A percentile compares a stretch with the other conserved stretches of the same genome.
Conservation (phyloP, 495 filamentous ascomycete species). For the Penicillium lividum region DNA sequence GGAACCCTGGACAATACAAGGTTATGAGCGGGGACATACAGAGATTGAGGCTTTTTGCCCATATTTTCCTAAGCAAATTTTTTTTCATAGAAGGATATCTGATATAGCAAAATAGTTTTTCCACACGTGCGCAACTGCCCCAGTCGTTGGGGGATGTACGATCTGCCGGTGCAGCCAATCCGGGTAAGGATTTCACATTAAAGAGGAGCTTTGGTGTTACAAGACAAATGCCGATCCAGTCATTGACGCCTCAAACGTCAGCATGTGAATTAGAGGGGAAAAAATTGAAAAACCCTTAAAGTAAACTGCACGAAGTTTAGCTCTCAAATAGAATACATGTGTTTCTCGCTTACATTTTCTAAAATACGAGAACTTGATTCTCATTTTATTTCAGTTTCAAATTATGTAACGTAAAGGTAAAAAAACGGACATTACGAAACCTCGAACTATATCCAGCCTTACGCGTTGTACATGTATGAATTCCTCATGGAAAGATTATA, state of each 20-base stretch:
- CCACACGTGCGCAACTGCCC: conserved; percentile 29
- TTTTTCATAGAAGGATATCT: too few relatives aligned
- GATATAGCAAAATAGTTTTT: not conserved
- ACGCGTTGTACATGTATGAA: not conserved
- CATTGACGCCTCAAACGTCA: conserved; percentile 5
- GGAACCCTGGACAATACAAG: conserved; percentile 3
- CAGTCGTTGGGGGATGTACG: conserved; percentile 10
- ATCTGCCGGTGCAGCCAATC: conserved; percentile 19
- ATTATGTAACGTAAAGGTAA: conserved; percentile 3
- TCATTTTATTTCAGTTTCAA: not conserved
- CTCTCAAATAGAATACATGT: not conserved
- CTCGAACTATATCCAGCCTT: conserved; percentile 7
- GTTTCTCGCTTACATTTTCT: not conserved
- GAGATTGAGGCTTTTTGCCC: conserved; percentile 8
- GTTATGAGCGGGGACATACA: conserved; percentile 8
- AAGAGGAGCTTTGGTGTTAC: not conserved
- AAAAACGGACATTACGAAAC: conserved; percentile 2
- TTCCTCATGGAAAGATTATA: not conserved
- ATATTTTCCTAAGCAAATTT: not conserved
- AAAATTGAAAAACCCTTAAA: not conserved
- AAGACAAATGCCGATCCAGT: not conserved
- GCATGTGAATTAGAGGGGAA: conserved; percentile 3
- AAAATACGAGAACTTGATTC: not conserved
- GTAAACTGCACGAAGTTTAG: too few relatives aligned
- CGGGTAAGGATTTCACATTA: not conserved